Evolutionary conservation across 192 early-diverging fungal species (phyloP), one percentile per base, ranked within the genome.

Genomic region (Ambispora gerdemannii): DNA sequence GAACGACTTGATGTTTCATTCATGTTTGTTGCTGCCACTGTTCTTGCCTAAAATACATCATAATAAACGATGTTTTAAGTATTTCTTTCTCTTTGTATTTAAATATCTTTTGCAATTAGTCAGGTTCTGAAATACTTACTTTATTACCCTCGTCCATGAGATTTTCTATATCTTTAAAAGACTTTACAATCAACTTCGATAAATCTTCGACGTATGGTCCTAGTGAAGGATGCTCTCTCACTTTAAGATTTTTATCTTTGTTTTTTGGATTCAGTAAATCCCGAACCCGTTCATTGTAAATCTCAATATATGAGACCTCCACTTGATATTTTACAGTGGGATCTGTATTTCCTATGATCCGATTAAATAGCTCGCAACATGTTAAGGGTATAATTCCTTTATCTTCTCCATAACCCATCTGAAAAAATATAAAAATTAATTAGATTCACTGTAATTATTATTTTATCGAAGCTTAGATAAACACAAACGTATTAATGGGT

Each of bases 201-300:
- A 96, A 76, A 73, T 96, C 95, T 76, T 96, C 95, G 31, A 97
- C 94, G 71, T 96, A 98, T 0, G 94, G 93, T 1, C 89, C 90
- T 2, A 89, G 74, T 20, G 82, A 80, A 1, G 92, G 92, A 72
- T 91, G 90, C 76, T 93, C 90, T 31, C 91, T 85, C 1, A 97
- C 90, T 52, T 89, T 87, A 67, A 94, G 81, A 51, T 86, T 87
- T n/a, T n/a, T n/a, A n/a, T 82, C 84, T n/a, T 86, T 81, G 31
- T 89, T 84, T 59, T 84, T 86, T 28, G 91, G 91, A 59, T 90
- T 92, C 4, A 94, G 78, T 35, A 94, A 72, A 80, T 95, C 93
- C 1, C 88, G 81, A 27, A 95, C 92, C 6, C 83, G 81, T 76
- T 95, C 93, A 65, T 90, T 92, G 78, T 95, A 95, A 30, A 96